Percentiles rank a stretch among this genome's conserved stretches.
Evolutionary conservation across 2,329 filamentous ascomycete genomes (phyloP).

Genomic region (Aureobasidium sp.): DNA sequence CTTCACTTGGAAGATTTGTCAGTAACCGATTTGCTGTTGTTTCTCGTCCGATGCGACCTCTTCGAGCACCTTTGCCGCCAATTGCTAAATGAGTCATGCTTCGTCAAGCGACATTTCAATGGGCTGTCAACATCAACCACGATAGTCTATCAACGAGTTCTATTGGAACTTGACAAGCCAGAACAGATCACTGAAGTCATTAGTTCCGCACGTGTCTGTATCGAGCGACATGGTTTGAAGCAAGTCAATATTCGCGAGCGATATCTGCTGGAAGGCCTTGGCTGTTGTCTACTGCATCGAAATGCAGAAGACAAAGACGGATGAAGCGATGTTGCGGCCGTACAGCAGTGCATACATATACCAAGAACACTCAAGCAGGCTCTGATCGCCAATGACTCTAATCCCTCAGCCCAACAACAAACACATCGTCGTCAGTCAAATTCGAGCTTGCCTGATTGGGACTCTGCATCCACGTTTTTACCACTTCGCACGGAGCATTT

Average conservation of each 20-base stretch:
- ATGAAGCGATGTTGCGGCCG: neutral
- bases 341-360: neutral
- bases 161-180: neutral
- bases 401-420: neutral
- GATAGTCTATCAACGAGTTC: neutral
- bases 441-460: neutral
- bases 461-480: neutral
- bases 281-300: neutral
- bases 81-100: neutral
- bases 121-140: neutral
- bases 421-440: too few relatives aligned
- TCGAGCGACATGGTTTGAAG: neutral
- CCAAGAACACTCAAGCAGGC: too few relatives aligned
- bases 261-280: neutral
- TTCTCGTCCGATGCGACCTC: neutral
- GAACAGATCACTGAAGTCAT: neutral
- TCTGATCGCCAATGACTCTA: neutral
- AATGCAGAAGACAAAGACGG: neutral
- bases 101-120: neutral
- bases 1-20: neutral
- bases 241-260: neutral
- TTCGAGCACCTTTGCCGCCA: neutral
- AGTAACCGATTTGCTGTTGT: neutral
- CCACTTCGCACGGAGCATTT: neutral
- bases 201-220: neutral